Conservation (phyloP, 176 grass and related monocot species). For the Triticum turgidum region DNA sequence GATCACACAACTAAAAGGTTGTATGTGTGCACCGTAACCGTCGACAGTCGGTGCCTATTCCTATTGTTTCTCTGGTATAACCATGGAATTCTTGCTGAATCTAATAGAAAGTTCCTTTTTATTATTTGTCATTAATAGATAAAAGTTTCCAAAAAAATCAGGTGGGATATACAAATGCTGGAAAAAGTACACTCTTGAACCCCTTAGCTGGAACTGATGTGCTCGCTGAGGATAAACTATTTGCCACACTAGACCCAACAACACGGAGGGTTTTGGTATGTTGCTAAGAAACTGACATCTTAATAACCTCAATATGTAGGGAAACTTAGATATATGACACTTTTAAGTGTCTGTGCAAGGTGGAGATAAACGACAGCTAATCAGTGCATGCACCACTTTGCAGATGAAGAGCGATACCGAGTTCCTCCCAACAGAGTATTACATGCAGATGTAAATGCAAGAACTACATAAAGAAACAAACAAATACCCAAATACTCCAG, state of each 20-base stretch:
- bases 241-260: conserved; percentile 94
- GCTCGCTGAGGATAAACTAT: conserved; percentile 88
- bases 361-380: not conserved
- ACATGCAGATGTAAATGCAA: not conserved
- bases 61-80: conserved; percentile 96
- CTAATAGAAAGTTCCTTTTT: not conserved
- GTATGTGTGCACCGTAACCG: conserved; percentile 48
- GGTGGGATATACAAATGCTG: conserved; percentile 97
- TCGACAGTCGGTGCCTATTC: conserved; percentile 81
- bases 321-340: not conserved
- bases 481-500: not conserved
- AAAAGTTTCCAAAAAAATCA: conserved; percentile 36
- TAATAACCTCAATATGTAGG: not conserved
- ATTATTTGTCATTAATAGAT: conserved; percentile 18
- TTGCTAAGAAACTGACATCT: conserved; percentile 9
- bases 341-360: not conserved
- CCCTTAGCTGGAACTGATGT: conserved; percentile 83
- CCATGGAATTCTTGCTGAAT: conserved; percentile 16
- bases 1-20: not conserved
- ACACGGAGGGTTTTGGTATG: conserved; percentile 89
- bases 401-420: conserved; percentile 95
- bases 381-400: conserved; percentile 31
- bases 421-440: conserved; percentile 80
- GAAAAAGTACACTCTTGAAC: conserved; percentile 95
- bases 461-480: not conserved